Base-by-base conservation (phyloP, 768 basidiomycete genomes). In the Suillus variegatus region DNA sequence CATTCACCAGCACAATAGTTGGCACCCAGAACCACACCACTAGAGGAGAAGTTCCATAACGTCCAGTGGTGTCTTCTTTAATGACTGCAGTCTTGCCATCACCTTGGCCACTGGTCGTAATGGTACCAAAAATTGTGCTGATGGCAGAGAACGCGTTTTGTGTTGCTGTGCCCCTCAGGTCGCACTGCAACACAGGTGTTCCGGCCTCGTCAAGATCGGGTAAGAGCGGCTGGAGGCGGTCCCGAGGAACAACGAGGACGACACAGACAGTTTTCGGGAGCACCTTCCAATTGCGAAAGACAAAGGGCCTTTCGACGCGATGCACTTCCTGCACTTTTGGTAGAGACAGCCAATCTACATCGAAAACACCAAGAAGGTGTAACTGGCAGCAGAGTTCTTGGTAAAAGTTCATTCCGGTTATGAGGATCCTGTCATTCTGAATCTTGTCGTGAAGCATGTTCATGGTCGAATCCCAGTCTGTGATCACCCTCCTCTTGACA, bases 321-420 rank as follows among this genome's bases (percentile, higher is more conserved):
- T 54, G 68, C 41, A 75, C 40, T 35, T 61, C 28, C n/a, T n/a
- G n/a, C n/a, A n/a, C n/a, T n/a, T n/a, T n/a, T 18, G 65, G 41
- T 14, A 36, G 52, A 22, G 71, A 68, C 68, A 69, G 68, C 64
- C 68, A 67, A 28, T 68, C 52, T 28, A 74, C 73, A 5, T 79
- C 78, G 64, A 78, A 70, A 0, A 86, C 68, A 16, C 77, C 79
- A 28, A 79, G 72, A 16, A 80, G 75, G 65, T 85, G 77, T 5
- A 85, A 72, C 20, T 83, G 79, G 20, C 76, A 70, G 58, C 77
- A 82, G 60, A 88, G 71, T 49, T 88, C 86, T 64, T 86, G 84
- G 65, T 79, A 78, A 64, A 79, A 74, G 51, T 76, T 71, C 25
- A 67, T 73, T 41, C 67, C 76, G 60, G 76, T 35, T 43, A 73